Evolutionary conservation across 2,329 filamentous ascomycete species (phyloP).

Genomic region (Exophiala sp.): DNA sequence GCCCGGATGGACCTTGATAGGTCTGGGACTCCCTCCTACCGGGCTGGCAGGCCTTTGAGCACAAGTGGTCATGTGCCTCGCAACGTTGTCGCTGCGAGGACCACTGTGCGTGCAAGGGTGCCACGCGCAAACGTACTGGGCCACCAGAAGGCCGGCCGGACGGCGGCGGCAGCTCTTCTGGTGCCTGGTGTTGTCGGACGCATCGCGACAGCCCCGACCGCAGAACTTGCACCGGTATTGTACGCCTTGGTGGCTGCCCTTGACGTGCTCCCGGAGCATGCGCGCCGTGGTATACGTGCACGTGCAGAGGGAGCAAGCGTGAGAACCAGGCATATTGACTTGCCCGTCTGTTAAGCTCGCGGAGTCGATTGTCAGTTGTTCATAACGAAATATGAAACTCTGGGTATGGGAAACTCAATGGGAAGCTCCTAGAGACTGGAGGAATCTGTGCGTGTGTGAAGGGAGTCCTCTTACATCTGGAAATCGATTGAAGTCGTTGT

Average conservation of each 20-base stretch:
- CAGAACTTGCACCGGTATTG: background rate
- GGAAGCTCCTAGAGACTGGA: background rate
- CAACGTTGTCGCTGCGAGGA: background rate
- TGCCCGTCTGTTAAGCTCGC: no score
- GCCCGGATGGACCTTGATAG: background rate
- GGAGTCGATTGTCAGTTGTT: no score
- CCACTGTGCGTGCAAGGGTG: background rate
- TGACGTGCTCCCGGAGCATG: background rate
- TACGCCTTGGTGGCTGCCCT: background rate
- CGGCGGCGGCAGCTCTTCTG: background rate
- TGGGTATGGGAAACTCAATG: no score
- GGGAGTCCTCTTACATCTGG: background rate
- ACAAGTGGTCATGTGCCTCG: background rate
- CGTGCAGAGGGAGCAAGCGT: background rate
- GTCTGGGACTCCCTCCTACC: background rate
- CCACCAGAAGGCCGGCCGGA: background rate
- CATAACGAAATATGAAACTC: background rate
- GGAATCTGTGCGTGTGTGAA: background rate
- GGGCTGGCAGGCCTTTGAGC: background rate
- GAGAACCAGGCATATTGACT: background rate
- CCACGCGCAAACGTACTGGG: background rate
- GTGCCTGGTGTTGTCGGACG: background rate
- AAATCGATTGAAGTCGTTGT: background rate
- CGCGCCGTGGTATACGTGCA: background rate
- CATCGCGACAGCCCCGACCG: background rate